Conservation (phyloP, 495 filamentous ascomycete species). For the Aspergillus ostianus region DNA sequence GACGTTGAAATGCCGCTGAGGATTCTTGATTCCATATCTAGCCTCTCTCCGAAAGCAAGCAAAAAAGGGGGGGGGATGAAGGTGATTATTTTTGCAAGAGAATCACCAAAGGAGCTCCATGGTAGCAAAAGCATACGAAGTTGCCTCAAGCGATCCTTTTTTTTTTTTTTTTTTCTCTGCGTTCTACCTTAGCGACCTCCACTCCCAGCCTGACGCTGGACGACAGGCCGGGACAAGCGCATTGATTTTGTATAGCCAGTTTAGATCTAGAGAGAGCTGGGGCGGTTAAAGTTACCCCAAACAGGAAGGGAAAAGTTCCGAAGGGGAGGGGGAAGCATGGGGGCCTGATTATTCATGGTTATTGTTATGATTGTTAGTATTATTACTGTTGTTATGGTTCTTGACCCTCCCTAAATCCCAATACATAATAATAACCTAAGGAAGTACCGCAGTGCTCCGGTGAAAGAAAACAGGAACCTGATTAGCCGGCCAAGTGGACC, state of each 20-base stretch:
- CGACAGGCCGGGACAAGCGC: background rate
- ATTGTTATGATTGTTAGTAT: background rate
- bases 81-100: too few relatives aligned
- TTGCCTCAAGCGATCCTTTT: background rate
- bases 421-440: background rate
- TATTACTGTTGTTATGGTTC: too few relatives aligned
- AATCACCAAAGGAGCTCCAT: background rate
- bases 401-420: background rate
- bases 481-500: constrained; percentile 22
- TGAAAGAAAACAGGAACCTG: constrained; percentile 19
- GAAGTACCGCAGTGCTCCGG: constrained; percentile 13
- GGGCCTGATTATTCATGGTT: background rate
- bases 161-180: background rate
- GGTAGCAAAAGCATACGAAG: background rate
- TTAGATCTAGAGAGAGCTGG: background rate
- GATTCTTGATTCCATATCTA: too few relatives aligned
- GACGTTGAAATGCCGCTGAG: constrained; percentile 30
- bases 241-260: background rate
- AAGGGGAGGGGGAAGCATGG: background rate
- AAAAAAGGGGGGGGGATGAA: too few relatives aligned
- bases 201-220: background rate
- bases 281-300: constrained; percentile 8
- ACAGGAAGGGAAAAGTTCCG: constrained; percentile 6
- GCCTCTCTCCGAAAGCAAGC: too few relatives aligned
- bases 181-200: background rate